These are phyloP conservation scores for Thalassiosira profunda DNA, from an alignment of 108 stramenopile species.

Conservation along the genomic window DNA sequence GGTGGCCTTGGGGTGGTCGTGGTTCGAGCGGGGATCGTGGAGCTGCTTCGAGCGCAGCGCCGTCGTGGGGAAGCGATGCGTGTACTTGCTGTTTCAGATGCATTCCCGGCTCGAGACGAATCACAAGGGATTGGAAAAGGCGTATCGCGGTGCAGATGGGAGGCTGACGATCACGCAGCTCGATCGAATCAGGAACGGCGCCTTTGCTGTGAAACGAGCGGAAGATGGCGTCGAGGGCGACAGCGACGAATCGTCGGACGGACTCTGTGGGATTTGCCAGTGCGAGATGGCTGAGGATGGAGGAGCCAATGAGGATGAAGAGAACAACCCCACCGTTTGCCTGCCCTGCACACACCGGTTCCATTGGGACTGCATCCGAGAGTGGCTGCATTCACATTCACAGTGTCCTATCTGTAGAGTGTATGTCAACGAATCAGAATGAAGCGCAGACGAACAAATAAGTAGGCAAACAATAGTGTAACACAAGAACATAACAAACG, in stretches of 20 bases:
- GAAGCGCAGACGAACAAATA: too few species aligned
- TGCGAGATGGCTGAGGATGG: conserved; percentile 30
- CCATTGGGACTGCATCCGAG: conserved; percentile 41
- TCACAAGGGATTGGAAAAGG: conserved; percentile 38
- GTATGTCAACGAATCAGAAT: conserved; percentile 29
- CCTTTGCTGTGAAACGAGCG: not conserved
- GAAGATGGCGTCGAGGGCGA: conserved; percentile 1
- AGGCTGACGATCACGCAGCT: conserved; percentile 30
- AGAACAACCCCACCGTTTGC: conserved; percentile 14
- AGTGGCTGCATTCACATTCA: conserved; percentile 46
- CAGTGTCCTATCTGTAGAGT: conserved; percentile 42
- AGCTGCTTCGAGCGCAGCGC: conserved; percentile 43
- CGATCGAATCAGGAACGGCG: conserved; percentile 15
- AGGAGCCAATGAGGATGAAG: conserved; percentile 1
- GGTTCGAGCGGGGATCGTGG: conserved; percentile 51
- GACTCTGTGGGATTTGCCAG: conserved; percentile 40
- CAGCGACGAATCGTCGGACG: conserved; percentile 4
- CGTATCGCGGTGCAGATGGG: conserved; percentile 37
- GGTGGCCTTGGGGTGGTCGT: conserved; percentile 45
- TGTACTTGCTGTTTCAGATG: conserved; percentile 42
- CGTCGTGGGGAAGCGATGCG: conserved; percentile 41
- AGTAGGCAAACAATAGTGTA: conserved; percentile 1
- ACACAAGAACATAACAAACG: too few species aligned
- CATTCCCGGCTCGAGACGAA: conserved; percentile 43
- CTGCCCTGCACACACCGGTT: conserved; percentile 44